phyloP scores from a whole-genome alignment of 2,329 filamentous ascomycete species.

The Mycosphaerella sp. region DNA sequence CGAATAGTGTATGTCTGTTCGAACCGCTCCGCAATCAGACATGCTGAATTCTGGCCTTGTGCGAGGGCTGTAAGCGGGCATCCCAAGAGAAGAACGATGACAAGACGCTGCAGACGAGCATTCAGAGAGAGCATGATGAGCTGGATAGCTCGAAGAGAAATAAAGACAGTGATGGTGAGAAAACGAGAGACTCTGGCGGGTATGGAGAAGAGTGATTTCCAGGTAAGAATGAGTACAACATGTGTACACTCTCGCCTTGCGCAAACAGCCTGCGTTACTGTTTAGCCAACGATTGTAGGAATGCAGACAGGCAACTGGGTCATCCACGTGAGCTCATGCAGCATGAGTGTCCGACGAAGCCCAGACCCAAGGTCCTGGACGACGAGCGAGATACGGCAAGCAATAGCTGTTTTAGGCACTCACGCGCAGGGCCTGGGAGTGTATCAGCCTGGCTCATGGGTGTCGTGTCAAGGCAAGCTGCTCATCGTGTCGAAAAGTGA shows the following conservation, averaged over 20 bases:
- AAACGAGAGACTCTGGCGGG: slow-evolving; percentile 2
- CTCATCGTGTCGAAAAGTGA: not conserved
- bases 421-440: not conserved
- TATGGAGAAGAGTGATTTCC: not conserved
- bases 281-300: slow-evolving; percentile 2
- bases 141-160: slow-evolving; percentile 3
- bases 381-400: too few relatives aligned
- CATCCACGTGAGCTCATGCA: not conserved
- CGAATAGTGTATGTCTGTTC: slow-evolving; percentile 20
- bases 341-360: not conserved
- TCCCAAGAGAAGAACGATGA: slow-evolving; percentile 11
- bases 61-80: slow-evolving; percentile 3
- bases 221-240: not conserved
- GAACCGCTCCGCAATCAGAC: slow-evolving; percentile 10
- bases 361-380: not conserved
- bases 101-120: slow-evolving; percentile 9
- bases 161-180: slow-evolving; percentile 9
- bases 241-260: slow-evolving; percentile 5
- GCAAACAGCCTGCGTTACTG: slow-evolving; percentile 6
- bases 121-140: slow-evolving; percentile 10
- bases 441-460: not conserved
- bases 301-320: slow-evolving; percentile 5
- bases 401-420: not conserved
- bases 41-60: slow-evolving; percentile 11
- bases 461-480: not conserved